Base-by-base conservation (phyloP, 768 basidiomycete genomes). In the Exidia glandulosa region DNA sequence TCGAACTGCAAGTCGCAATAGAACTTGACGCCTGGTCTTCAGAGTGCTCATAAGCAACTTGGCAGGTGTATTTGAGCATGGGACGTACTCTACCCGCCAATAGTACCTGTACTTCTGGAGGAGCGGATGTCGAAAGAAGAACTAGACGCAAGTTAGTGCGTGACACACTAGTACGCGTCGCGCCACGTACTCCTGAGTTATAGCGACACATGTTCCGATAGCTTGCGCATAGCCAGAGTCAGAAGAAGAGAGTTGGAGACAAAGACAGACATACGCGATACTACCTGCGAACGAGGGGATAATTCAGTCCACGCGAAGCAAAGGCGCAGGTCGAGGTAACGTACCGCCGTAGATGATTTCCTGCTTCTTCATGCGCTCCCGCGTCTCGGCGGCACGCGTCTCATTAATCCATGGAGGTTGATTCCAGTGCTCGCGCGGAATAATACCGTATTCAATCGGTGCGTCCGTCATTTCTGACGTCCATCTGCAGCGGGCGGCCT, bases 121-220 rank as follows among this genome's bases (percentile, higher is more conserved):
- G 9, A 94, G 73, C 60, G 86, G 82, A 63, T 94, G 92, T 47
- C 80, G 77, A 75, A 82, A 94, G 75, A 95, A 94, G 75, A 87
- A 90, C 84, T 90, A 61, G 9, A 32, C 52, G 50, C 3, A 25
- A 45, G 23, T n/a, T 32, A 14, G 16, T 19, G 9, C 48, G 5
- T 14, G 25, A 30, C 23, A 2, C n/a, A 56, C 23, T 29, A 37
- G 59, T 65, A 29, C 36, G 9, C 27, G 33, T 33, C 48, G 13
- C n/a, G n/a, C 32, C 5, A 74, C 84, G 64, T 71, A 91, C 90
- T 32, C 90, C 92, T 54, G 90, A 93, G 73, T 94, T 92, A 73
- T 86, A 97, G 12, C 94, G 83, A 72, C 94, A 96, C 94, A 96
- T 95, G 65, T 95, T 93, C 41, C 94, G 84, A 68, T 96, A 95